Percentiles rank a stretch among this genome's conserved stretches.
These are phyloP conservation scores for Pachyrhizus erosus DNA, from an alignment of 306 rosid species.

Conservation along the genomic window DNA sequence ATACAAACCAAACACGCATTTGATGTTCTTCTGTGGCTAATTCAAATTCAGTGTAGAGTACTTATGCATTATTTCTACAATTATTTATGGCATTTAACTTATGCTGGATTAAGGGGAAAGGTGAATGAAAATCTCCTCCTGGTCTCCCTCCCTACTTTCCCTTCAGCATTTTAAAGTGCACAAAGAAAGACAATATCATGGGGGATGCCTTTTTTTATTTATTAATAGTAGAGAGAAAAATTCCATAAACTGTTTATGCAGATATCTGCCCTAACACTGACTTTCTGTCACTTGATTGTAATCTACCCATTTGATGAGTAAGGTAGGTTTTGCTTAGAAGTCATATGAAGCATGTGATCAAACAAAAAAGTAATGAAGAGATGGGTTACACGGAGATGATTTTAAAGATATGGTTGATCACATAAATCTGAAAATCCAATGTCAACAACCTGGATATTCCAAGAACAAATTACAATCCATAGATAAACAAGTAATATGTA, in stretches of 20 bases:
- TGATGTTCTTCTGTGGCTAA: neutral
- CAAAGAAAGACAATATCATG: neutral
- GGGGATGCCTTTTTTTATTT: neutral
- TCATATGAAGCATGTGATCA: neutral
- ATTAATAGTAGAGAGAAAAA: neutral
- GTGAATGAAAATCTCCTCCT: neutral
- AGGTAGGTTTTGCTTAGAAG: conserved; percentile 16
- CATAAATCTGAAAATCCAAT: conserved; percentile 9
- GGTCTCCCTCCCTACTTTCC: neutral
- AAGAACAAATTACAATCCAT: neutral
- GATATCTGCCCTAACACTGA: neutral
- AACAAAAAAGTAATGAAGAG: neutral
- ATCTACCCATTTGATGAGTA: neutral
- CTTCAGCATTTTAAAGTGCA: neutral
- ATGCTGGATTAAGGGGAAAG: neutral
- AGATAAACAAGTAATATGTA: neutral
- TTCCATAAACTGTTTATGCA: neutral
- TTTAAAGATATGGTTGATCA: conserved; percentile 9
- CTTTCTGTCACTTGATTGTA: neutral
- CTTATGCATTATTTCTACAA: neutral
- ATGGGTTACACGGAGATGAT: conserved; percentile 19
- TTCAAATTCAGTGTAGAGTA: neutral
- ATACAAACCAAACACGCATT: neutral
- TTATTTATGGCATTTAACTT: neutral
- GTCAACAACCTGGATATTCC: neutral